Percentiles rank a stretch among this genome's conserved stretches.
These are phyloP conservation scores for Penicillium digitatum DNA, from an alignment of 2,329 filamentous ascomycete species.

Conservation along the genomic window DNA sequence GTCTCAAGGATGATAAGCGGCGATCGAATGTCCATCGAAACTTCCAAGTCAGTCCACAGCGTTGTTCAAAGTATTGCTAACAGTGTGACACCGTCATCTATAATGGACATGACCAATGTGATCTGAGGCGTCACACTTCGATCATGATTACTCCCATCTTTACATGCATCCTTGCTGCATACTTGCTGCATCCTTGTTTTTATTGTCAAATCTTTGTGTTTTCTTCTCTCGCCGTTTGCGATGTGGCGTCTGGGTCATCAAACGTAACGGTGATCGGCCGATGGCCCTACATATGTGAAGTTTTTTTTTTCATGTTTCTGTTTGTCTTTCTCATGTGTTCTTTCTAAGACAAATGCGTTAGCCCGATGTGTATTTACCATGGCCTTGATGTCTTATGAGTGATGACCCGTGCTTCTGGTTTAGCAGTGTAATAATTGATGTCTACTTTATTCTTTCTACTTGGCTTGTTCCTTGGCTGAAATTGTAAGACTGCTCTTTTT, in stretches of 20 bases:
- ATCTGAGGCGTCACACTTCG: slow-evolving; percentile 44
- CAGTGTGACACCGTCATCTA: slow-evolving; percentile 42
- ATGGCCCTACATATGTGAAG: slow-evolving; percentile 10
- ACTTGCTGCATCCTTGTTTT: background rate
- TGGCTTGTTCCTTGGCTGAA: background rate
- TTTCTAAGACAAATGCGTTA: slow-evolving; percentile 14
- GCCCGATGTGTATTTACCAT: slow-evolving; percentile 24
- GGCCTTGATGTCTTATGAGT: slow-evolving; percentile 30
- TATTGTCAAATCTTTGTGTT: slow-evolving; percentile 4
- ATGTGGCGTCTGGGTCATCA: slow-evolving; percentile 1
- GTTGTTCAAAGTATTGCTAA: slow-evolving; percentile 42
- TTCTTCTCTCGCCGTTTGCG: slow-evolving; percentile 3
- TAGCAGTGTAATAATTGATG: slow-evolving; percentile 22
- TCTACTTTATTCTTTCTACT: slow-evolving; percentile 3
- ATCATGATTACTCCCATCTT: slow-evolving; percentile 16
- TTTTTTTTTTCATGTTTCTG: slow-evolving; percentile 14
- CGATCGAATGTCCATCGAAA: slow-evolving; percentile 44
- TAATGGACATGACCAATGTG: slow-evolving; percentile 44
- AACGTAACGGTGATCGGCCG: slow-evolving; percentile 9
- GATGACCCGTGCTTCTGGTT: slow-evolving; percentile 27
- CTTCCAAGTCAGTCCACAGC: slow-evolving; percentile 40
- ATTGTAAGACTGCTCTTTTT: background rate
- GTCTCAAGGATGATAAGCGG: slow-evolving; percentile 39
- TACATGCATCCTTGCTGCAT: background rate
- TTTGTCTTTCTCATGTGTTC: slow-evolving; percentile 9